These are phyloP conservation scores for Fusarium palustre DNA, from an alignment of 2,329 filamentous ascomycete species.

Conservation along the genomic window DNA sequence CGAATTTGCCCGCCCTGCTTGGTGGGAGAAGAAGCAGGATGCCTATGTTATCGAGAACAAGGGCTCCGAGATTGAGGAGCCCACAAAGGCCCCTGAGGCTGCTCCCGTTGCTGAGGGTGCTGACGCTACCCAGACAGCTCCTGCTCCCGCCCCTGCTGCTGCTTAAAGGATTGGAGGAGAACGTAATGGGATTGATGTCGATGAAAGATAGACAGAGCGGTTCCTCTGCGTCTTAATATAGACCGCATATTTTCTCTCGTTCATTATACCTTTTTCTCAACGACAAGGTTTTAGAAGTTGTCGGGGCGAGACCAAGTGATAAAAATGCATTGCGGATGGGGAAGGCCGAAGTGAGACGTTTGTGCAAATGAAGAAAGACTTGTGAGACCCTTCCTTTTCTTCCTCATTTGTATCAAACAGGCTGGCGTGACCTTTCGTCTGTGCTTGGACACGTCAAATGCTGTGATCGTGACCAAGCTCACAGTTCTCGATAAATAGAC, in stretches of 20 bases:
- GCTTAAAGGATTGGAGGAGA: conserved; percentile 44
- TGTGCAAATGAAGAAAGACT: conserved; percentile 19
- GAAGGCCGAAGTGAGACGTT: conserved; percentile 32
- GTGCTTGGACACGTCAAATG: conserved; percentile 18
- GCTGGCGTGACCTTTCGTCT: conserved; percentile 9
- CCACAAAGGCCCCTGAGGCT: conserved; percentile 48
- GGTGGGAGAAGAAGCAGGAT: conserved; percentile 68
- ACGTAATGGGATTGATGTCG: conserved; percentile 11
- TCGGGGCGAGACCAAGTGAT: conserved; percentile 20
- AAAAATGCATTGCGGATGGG: conserved; percentile 29
- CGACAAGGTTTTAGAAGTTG: conserved; percentile 28
- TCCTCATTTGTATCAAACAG: conserved; percentile 2
- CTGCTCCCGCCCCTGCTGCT: conserved; percentile 47
- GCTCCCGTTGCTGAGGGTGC: conserved; percentile 50
- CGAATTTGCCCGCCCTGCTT: conserved; percentile 73
- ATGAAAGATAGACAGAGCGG: conserved; percentile 33
- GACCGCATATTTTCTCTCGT: conserved; percentile 41
- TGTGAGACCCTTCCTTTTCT: not conserved
- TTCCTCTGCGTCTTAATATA: conserved; percentile 40
- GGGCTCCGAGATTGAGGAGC: conserved; percentile 54
- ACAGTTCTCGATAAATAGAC: conserved; percentile 39
- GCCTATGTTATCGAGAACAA: conserved; percentile 56
- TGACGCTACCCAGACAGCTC: conserved; percentile 52
- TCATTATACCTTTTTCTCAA: conserved; percentile 32
- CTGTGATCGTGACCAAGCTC: conserved; percentile 35